These are phyloP conservation scores for Daldinia decipiens DNA, from an alignment of 495 filamentous ascomycete genomes.

Conservation along the genomic window DNA sequence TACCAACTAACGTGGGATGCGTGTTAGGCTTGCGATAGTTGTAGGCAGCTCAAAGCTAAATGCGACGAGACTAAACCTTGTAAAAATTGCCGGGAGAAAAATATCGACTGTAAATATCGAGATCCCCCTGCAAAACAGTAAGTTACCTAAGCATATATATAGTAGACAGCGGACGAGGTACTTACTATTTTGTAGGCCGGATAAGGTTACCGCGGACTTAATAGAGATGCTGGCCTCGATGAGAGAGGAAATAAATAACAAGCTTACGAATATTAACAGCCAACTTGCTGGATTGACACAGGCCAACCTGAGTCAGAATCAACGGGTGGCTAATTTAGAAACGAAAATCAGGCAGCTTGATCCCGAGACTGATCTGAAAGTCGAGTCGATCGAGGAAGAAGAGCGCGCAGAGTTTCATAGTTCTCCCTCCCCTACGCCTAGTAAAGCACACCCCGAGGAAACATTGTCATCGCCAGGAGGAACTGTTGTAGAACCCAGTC, in stretches of 20 bases:
- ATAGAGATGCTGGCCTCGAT: constrained; percentile 54
- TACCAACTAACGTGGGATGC: constrained; percentile 42
- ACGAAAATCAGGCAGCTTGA: constrained; percentile 38
- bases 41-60: constrained; percentile 74
- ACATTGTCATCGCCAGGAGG: constrained; percentile 44
- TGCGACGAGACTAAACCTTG: constrained; percentile 74
- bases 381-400: constrained; percentile 48
- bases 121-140: constrained; percentile 76
- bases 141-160: constrained; percentile 43
- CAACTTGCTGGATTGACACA: constrained; percentile 31
- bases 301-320: constrained; percentile 29
- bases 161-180: background rate
- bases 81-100: constrained; percentile 66
- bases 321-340: constrained; percentile 43
- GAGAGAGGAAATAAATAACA: constrained; percentile 47
- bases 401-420: constrained; percentile 35
- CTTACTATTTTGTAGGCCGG: constrained; percentile 56
- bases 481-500: constrained; percentile 43
- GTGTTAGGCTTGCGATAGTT: constrained; percentile 73
- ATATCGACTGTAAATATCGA: constrained; percentile 69
- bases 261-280: constrained; percentile 30
- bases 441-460: constrained; percentile 41
- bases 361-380: constrained; percentile 42
- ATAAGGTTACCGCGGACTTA: constrained; percentile 63
- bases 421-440: constrained; percentile 29